Evolutionary conservation across 805 yeast genomes (phyloP), one percentile per base, ranked within the genome.

Genomic region (Ogataea minuta): DNA sequence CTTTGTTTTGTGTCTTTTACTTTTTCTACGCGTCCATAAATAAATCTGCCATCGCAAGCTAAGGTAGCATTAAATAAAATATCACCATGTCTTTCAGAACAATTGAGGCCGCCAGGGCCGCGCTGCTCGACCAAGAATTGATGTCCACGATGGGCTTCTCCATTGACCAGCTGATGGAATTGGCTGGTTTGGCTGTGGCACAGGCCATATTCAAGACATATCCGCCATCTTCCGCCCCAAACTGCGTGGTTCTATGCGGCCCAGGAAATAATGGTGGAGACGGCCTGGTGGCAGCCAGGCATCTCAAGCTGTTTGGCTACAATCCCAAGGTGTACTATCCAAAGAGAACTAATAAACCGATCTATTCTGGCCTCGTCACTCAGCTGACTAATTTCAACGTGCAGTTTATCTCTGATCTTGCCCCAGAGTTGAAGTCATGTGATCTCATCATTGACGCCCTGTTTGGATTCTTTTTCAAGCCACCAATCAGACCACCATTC

Each of bases 251-350:
- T 1, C 67, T 93, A 4, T 88, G 82, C 9, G 99, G 99, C 0
- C 98, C 98, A 0, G 99, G 99, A 1, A 93, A 93, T 56, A 93
- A 93, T 56, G 91, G 96, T 2, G 99, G 98, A 2, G 99, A 93
- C 63, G 99, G 98, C 0, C 66, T 93, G 10, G 99, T 93, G 2
- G 95, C 96, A 20, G 95, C 97, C 1, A 72, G 99, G 29, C 99
- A 93, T 59, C 67, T 93, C 46, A 77, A 77, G 49, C 64, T 89
- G 9, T 79, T 93, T 70, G 93, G 93, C 2, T 87, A 80, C 58
- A 64, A 67, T 4, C 96, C 97, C 1, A 65, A 74, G 4, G 72
- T 91, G 0, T 89, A 74, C 60, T 90, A 89, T 55, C 97, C 98
- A 3, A 86, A 81, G 52, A 71, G 77, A 30, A 71, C 70, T 48